Percentiles rank a stretch among this genome's conserved stretches.
Evolutionary conservation across 331 rosid genomes (phyloP).

Genomic region (Spiraea crenata): DNA sequence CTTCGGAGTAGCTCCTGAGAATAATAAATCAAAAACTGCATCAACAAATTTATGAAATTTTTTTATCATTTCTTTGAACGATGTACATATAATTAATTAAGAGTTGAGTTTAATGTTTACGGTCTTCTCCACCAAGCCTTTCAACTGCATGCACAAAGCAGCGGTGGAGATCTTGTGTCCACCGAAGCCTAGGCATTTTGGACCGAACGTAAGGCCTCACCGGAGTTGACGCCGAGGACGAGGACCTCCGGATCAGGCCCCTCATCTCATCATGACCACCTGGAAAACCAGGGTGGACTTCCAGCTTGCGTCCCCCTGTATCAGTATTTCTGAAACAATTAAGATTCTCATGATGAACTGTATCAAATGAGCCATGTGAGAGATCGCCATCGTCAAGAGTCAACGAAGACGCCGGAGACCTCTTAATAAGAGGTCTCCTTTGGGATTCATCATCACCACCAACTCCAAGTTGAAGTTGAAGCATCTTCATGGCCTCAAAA

Average conservation of each 20-base stretch:
- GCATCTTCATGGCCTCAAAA: no score
- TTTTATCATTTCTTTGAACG: neutral
- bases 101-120: constrained; percentile 26
- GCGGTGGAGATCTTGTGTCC: constrained; percentile 84
- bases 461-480: neutral
- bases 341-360: no score
- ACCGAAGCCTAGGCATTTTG: constrained; percentile 73
- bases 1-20: constrained; percentile 88
- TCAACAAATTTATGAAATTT: no score
- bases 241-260: constrained; percentile 29
- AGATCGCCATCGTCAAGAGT: constrained; percentile 21
- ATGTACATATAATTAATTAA: neutral
- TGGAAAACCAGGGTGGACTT: no score
- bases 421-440: neutral
- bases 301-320: no score
- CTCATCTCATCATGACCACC: constrained; percentile 16
- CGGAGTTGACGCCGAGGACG: neutral
- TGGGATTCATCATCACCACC: neutral
- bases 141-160: constrained; percentile 84
- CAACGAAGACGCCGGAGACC: constrained; percentile 25
- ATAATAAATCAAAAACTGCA: neutral
- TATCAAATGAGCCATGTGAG: no score
- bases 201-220: constrained; percentile 71
- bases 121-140: constrained; percentile 81
- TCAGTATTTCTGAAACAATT: no score